A percentile compares a stretch with the other conserved stretches of the same genome.
Conservation (phyloP, 352 stramenopile genomes). For the Pythium utonaiense region DNA sequence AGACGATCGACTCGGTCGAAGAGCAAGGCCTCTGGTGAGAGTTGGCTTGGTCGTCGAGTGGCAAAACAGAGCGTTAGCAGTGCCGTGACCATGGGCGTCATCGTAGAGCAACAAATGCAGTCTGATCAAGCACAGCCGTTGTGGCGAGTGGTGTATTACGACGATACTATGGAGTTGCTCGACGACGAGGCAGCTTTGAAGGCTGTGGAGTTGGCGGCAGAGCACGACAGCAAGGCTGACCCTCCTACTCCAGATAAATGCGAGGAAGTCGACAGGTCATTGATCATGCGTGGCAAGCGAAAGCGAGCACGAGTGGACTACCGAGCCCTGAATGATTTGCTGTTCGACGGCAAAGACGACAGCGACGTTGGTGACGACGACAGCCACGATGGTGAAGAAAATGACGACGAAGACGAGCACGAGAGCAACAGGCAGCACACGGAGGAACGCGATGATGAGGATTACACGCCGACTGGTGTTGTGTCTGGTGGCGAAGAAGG, state of each 20-base stretch:
- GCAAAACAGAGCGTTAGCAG: slow-evolving; percentile 32
- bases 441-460: slow-evolving; percentile 22
- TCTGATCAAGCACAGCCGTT: not conserved
- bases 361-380: slow-evolving; percentile 39
- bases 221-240: slow-evolving; percentile 10
- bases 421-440: slow-evolving; percentile 8
- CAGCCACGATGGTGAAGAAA: slow-evolving; percentile 33
- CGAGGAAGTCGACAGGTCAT: slow-evolving; percentile 25
- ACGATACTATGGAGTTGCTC: slow-evolving; percentile 46
- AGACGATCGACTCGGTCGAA: slow-evolving; percentile 26
- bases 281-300: slow-evolving; percentile 72
- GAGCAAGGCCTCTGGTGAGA: not conserved
- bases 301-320: slow-evolving; percentile 82
- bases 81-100: slow-evolving; percentile 42
- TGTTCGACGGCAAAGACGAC: slow-evolving; percentile 66
- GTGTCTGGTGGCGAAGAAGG: not conserved
- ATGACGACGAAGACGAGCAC: slow-evolving; percentile 26
- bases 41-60: slow-evolving; percentile 37
- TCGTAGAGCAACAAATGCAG: slow-evolving; percentile 31
- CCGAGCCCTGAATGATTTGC: slow-evolving; percentile 66
- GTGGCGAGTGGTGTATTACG: slow-evolving; percentile 59
- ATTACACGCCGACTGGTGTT: slow-evolving; percentile 1
- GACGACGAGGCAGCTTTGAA: slow-evolving; percentile 21
- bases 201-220: slow-evolving; percentile 32
- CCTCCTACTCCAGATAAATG: slow-evolving; percentile 1